phyloP scores from a whole-genome alignment of 805 yeast genomes.

The Ascoidea tarda region DNA sequence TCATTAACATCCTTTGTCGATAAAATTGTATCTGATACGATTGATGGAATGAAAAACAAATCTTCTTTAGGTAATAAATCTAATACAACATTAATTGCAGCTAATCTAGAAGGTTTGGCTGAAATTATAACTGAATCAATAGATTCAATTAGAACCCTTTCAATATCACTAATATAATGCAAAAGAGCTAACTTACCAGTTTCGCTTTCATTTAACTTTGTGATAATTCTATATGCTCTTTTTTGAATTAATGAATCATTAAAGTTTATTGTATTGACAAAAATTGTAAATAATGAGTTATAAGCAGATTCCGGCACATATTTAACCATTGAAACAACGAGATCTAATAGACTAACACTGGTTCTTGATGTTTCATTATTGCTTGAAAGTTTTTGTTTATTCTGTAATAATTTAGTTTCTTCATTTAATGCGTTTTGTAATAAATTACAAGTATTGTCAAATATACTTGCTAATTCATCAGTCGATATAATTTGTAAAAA shows the following conservation, averaged over 20 bases:
- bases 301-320: conserved; percentile 63
- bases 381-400: conserved; percentile 19
- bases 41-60: conserved; percentile 64
- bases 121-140: conserved; percentile 47
- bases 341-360: conserved; percentile 82
- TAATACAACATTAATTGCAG: conserved; percentile 48
- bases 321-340: conserved; percentile 76
- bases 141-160: conserved; percentile 43
- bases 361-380: conserved; percentile 30
- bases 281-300: conserved; percentile 64
- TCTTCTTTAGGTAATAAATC: conserved; percentile 49
- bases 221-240: conserved; percentile 71
- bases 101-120: conserved; percentile 69
- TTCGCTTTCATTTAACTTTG: conserved; percentile 57
- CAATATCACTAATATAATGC: conserved; percentile 41
- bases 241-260: conserved; percentile 67
- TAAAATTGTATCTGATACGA: conserved; percentile 78
- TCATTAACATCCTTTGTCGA: conserved; percentile 90
- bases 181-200: conserved; percentile 41
- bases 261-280: conserved; percentile 48
- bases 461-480: conserved; percentile 58
- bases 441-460: conserved; percentile 73
- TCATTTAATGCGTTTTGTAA: conserved; percentile 63
- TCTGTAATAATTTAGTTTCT: conserved; percentile 23
- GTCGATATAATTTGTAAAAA: conserved; percentile 57